Base-by-base conservation (phyloP, 1,284 basidiomycete species). In the Boletellus deceptivus region DNA sequence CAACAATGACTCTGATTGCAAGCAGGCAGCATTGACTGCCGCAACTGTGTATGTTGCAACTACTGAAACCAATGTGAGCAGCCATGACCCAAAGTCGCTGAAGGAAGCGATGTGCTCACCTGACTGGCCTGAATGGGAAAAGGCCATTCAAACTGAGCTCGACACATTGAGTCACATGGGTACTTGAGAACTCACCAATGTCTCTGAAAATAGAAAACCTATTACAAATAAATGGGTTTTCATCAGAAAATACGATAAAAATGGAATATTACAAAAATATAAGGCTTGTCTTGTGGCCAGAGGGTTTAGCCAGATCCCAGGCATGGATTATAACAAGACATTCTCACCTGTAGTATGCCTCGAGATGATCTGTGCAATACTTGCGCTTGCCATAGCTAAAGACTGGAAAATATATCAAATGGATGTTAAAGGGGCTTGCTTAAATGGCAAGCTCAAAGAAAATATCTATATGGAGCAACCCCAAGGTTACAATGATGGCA, bases 391-490 rank as follows among this genome's bases (percentile, higher is more conserved):
- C 0, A 4, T 50, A 0, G 4, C 16, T 0, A 4, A 56, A 6
- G 35, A 52, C 7, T 53, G 47, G 49, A 39, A 56, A 29, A 56
- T 56, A 0, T 46, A 61, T 6, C 49, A 59, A 33, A 59, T 61
- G 51, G 51, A 77, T 46, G 58, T 78, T 0, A 65, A 66, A 6
- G 65, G 62, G 0, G 68, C 68, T 0, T 76, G 69, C 52, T 62
- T 75, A 1, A 70, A 75, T 50, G 62, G 60, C 0, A 52, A 55
- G 1, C 62, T 76, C 1, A 59, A 72, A 6, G 71, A 77, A 39
- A 62, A 70, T 13, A 64, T 76, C 8, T 75, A 71, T 41, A 75
- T 76, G 72, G 17, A 45, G 0, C 70, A 73, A 36, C 71, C 67
- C 0, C 47, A 63, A 0, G 68, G 65, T 0, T 74, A 56, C 40